These are phyloP conservation scores for Quercus mongolica DNA, from an alignment of 306 rosid genomes.

Conservation along the genomic window DNA sequence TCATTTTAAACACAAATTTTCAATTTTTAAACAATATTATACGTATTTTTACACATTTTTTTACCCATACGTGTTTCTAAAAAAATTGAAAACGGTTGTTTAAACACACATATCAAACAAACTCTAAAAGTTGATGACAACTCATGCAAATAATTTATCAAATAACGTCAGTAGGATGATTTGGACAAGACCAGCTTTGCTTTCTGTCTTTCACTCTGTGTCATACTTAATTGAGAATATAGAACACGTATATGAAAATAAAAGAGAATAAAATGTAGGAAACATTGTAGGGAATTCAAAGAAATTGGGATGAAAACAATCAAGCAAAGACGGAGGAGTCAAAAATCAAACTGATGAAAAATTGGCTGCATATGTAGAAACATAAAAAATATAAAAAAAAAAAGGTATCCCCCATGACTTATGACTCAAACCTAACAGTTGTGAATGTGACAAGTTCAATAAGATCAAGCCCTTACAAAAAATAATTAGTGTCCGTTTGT, in stretches of 20 bases:
- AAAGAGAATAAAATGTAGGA: neutral
- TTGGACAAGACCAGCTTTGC: too few species aligned
- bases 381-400: neutral
- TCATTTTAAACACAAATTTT: too few species aligned
- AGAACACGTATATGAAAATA: too few species aligned
- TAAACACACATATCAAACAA: too few species aligned
- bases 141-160: too few species aligned
- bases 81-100: too few species aligned
- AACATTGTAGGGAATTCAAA: neutral
- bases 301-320: neutral
- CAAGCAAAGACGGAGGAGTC: neutral
- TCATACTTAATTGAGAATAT: neutral
- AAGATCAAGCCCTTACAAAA: neutral
- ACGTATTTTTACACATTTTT: too few species aligned
- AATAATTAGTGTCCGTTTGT: too few species aligned
- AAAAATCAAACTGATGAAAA: neutral
- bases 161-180: too few species aligned
- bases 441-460: neutral
- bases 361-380: neutral
- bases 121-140: neutral
- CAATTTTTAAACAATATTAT: too few species aligned
- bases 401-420: neutral
- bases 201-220: too few species aligned
- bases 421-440: neutral
- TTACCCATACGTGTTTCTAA: too few species aligned